Evolutionary conservation across 2,329 filamentous ascomycete species (phyloP).

Genomic region (Blastomyces emzantsi): DNA sequence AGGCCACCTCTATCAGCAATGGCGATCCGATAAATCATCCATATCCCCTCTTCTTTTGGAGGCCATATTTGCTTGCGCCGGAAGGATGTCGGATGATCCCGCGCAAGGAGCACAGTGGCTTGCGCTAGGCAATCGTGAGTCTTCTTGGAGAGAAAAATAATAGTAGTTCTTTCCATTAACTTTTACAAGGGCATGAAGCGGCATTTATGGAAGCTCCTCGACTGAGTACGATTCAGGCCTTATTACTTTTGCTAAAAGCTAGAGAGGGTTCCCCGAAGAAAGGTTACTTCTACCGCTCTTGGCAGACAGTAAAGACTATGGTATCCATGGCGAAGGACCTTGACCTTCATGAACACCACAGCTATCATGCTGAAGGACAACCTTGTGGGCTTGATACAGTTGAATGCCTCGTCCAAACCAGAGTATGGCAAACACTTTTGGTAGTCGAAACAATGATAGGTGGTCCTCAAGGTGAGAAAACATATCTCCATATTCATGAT

Average conservation of each 20-base stretch:
- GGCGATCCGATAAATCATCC: conserved; percentile 69
- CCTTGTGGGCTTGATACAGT: conserved; percentile 58
- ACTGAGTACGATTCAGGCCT: conserved; percentile 81
- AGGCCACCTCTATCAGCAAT: conserved; percentile 75
- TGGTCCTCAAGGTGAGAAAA: conserved; percentile 68
- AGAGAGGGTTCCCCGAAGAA: conserved; percentile 85
- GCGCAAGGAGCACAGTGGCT: conserved; percentile 87
- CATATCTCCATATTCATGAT: conserved; percentile 12
- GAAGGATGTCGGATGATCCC: conserved; percentile 68
- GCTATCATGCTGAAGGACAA: conserved; percentile 63
- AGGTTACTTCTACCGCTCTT: conserved; percentile 93
- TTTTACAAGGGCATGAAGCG: conserved; percentile 65
- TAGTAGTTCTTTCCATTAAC: neutral
- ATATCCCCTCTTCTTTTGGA: conserved; percentile 86
- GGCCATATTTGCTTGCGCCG: conserved; percentile 78
- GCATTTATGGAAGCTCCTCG: conserved; percentile 89
- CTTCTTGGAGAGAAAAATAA: conserved; percentile 8
- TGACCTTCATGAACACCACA: conserved; percentile 76
- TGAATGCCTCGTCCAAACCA: conserved; percentile 75
- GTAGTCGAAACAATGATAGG: conserved; percentile 87
- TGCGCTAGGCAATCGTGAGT: conserved; percentile 72
- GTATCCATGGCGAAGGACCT: conserved; percentile 90
- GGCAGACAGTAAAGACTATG: conserved; percentile 90
- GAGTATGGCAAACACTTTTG: conserved; percentile 85
- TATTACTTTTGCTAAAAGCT: conserved; percentile 81